Evolutionary conservation across 2,329 filamentous ascomycete genomes (phyloP).

Genomic region (Zymoseptoria tritici): DNA sequence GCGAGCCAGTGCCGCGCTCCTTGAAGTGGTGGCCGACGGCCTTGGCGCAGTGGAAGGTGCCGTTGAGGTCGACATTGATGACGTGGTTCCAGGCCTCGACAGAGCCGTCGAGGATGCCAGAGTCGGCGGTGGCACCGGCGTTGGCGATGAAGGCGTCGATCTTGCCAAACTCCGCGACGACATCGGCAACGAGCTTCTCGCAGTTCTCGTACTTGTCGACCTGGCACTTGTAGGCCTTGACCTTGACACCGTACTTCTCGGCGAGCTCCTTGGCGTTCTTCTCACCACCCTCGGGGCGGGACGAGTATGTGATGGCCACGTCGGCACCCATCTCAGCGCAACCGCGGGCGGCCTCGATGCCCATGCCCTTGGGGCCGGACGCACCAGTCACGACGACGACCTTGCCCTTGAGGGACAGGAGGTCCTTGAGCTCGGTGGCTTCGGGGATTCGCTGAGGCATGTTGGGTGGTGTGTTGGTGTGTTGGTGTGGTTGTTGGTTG

Average conservation of each 20-base stretch:
- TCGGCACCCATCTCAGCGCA: slow-evolving; percentile 59
- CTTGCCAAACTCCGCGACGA: slow-evolving; percentile 62
- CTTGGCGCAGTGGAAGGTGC: slow-evolving; percentile 77
- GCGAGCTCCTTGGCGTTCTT: slow-evolving; percentile 57
- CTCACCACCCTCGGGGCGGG: slow-evolving; percentile 53
- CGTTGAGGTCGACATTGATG: slow-evolving; percentile 80
- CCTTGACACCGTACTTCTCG: slow-evolving; percentile 56
- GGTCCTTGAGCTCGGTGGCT: slow-evolving; percentile 50
- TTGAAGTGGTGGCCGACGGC: slow-evolving; percentile 76
- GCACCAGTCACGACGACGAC: slow-evolving; percentile 47
- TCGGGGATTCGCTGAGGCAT: slow-evolving; percentile 53
- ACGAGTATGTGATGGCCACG: slow-evolving; percentile 60
- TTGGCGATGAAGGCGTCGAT: slow-evolving; percentile 63
- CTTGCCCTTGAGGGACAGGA: slow-evolving; percentile 48
- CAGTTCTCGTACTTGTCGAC: slow-evolving; percentile 51
- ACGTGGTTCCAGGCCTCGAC: slow-evolving; percentile 69
- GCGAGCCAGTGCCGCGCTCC: slow-evolving; percentile 54
- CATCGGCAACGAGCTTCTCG: slow-evolving; percentile 50
- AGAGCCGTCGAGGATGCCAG: slow-evolving; percentile 60
- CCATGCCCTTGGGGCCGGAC: slow-evolving; percentile 59
- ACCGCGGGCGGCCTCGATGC: slow-evolving; percentile 58
- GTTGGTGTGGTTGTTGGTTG: slow-evolving; percentile 6
- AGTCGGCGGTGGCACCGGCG: slow-evolving; percentile 62
- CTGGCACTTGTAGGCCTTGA: slow-evolving; percentile 60
- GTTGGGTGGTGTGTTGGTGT: slow-evolving; percentile 10